Conservation (phyloP, 805 yeast species). For the Zygoascus biomembranicola region DNA sequence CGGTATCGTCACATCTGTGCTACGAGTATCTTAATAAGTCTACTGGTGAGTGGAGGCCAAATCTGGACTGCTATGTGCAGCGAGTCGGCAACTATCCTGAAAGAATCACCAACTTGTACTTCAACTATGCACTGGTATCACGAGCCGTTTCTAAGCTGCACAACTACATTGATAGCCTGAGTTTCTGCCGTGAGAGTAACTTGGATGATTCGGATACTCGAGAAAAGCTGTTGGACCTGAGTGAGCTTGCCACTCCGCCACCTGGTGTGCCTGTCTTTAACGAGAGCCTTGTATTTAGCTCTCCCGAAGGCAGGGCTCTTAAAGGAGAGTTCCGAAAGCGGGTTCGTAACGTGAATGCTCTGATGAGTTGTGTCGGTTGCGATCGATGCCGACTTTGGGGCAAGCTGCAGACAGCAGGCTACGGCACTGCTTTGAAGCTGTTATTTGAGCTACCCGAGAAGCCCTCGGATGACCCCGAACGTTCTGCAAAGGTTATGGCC, state of each 20-base stretch:
- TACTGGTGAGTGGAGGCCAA: slow-evolving; percentile 78
- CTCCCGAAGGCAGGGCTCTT: slow-evolving; percentile 36
- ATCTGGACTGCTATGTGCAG: slow-evolving; percentile 70
- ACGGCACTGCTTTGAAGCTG: slow-evolving; percentile 91
- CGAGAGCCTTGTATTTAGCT: slow-evolving; percentile 40
- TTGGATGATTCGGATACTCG: slow-evolving; percentile 40
- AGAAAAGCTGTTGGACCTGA: slow-evolving; percentile 34
- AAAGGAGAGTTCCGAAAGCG: slow-evolving; percentile 82
- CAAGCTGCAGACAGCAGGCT: slow-evolving; percentile 92
- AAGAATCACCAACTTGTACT: slow-evolving; percentile 78
- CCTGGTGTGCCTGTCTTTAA: slow-evolving; percentile 31
- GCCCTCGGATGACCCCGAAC: slow-evolving; percentile 36
- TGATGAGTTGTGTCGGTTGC: slow-evolving; percentile 98
- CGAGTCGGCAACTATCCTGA: slow-evolving; percentile 89
- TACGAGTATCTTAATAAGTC: slow-evolving; percentile 67
- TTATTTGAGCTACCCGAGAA: slow-evolving; percentile 66
- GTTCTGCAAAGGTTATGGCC: slow-evolving; percentile 41
- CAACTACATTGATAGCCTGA: slow-evolving; percentile 42
- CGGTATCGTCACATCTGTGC: slow-evolving; percentile 86
- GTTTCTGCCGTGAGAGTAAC: slow-evolving; percentile 37
- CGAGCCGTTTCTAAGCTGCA: slow-evolving; percentile 69
- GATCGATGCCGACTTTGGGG: slow-evolving; percentile 98
- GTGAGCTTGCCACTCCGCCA: slow-evolving; percentile 20
- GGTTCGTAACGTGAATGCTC: slow-evolving; percentile 80
- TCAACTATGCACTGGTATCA: slow-evolving; percentile 82